These are phyloP conservation scores for Solanum chaucha DNA, from an alignment of 257 asterid species.

Conservation along the genomic window DNA sequence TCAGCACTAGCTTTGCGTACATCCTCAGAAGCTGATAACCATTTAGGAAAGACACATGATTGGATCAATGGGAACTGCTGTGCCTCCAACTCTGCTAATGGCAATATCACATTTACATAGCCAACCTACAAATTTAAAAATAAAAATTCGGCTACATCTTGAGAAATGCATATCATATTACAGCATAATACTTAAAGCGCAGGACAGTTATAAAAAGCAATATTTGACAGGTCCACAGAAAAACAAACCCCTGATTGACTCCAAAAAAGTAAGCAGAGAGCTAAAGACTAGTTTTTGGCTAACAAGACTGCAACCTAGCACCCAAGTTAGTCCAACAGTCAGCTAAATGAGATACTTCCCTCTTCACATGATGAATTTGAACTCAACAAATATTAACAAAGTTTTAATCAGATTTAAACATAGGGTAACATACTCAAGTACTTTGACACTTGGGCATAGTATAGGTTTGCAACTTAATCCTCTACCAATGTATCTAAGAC, in stretches of 20 bases:
- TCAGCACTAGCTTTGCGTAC: constrained; percentile 80
- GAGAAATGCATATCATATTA: background rate
- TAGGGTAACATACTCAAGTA: background rate
- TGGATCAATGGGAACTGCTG: constrained; percentile 82
- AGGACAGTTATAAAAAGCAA: background rate
- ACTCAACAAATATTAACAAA: background rate
- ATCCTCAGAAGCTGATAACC: constrained; percentile 67
- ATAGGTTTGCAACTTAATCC: background rate
- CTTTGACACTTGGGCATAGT: background rate
- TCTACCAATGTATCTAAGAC: background rate
- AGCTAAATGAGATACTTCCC: background rate
- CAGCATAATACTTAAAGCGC: background rate
- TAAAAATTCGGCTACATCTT: background rate
- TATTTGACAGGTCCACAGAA: background rate
- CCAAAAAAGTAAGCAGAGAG: background rate
- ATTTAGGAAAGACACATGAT: constrained; percentile 78
- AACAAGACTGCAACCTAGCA: background rate
- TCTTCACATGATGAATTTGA: background rate
- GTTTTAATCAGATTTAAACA: background rate
- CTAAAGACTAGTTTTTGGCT: background rate
- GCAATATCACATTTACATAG: constrained; percentile 57
- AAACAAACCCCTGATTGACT: background rate
- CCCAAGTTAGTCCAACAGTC: background rate
- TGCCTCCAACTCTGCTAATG: constrained; percentile 82
- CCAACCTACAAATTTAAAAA: constrained; percentile 37